A percentile compares a stretch with the other conserved stretches of the same genome.
Evolutionary conservation across 2,329 filamentous ascomycete genomes (phyloP).

Genomic region (Arthroderma sp.): DNA sequence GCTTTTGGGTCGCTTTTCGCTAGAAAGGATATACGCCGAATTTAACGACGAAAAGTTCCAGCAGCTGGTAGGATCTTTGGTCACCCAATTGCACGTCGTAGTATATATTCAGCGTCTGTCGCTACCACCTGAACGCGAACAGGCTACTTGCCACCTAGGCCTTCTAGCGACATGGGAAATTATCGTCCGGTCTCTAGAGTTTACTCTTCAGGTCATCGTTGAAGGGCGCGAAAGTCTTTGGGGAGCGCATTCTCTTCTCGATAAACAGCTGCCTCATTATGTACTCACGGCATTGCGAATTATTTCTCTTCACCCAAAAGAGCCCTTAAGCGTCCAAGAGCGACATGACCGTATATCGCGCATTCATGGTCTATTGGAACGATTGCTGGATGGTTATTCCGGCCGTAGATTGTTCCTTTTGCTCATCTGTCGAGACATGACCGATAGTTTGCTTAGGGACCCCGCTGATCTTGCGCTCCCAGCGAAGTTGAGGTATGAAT

Average conservation of each 20-base stretch:
- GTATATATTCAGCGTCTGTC: conserved; percentile 30
- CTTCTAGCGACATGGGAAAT: conserved; percentile 31
- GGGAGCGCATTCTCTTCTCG: conserved; percentile 19
- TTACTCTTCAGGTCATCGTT: conserved; percentile 24
- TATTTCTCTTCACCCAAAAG: conserved; percentile 27
- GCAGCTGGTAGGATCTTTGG: conserved; percentile 22
- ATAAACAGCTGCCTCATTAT: conserved; percentile 28
- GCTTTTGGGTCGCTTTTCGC: conserved; percentile 30
- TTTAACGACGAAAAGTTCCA: conserved; percentile 24
- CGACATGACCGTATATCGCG: conserved; percentile 28
- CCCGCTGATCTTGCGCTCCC: conserved; percentile 25
- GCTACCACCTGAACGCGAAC: conserved; percentile 24
- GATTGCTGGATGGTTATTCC: conserved; percentile 29
- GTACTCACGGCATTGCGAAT: conserved; percentile 27
- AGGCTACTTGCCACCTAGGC: conserved; percentile 26
- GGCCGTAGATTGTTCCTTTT: conserved; percentile 28
- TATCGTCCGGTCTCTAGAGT: conserved; percentile 26
- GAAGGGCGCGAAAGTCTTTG: conserved; percentile 27
- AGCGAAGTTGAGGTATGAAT: conserved; percentile 19
- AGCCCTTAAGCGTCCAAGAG: conserved; percentile 21
- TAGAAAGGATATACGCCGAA: conserved; percentile 30
- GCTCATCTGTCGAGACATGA: conserved; percentile 26
- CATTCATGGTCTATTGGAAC: conserved; percentile 26
- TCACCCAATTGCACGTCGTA: conserved; percentile 28
- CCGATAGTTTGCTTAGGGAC: conserved; percentile 22